phyloP scores from a whole-genome alignment of 306 rosid genomes.

The Vigna angularis region DNA sequence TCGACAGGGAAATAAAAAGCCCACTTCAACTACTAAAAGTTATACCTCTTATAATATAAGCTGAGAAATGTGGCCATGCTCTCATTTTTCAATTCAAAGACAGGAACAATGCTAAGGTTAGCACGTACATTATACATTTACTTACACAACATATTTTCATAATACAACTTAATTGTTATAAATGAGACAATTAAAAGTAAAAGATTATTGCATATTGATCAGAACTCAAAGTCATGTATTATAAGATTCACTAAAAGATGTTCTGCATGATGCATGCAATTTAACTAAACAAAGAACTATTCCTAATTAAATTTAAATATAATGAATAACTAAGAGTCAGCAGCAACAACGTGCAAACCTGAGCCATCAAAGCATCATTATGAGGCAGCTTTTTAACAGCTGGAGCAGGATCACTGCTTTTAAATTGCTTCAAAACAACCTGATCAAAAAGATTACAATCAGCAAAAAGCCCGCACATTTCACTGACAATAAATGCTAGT shows the following conservation, averaged over 20 bases:
- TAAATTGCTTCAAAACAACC: conserved; percentile 68
- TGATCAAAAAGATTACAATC: conserved; percentile 46
- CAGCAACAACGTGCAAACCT: conserved; percentile 61
- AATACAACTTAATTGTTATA: not conserved
- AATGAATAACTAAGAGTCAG: conserved; percentile 3
- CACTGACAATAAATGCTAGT: conserved; percentile 20
- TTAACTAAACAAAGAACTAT: not conserved
- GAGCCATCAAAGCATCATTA: conserved; percentile 75
- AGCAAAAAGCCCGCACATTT: conserved; percentile 2
- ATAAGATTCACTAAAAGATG: conserved; percentile 4
- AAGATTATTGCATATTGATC: not conserved
- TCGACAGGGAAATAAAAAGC: conserved; percentile 24
- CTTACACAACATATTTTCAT: conserved; percentile 8
- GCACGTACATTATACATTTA: not conserved
- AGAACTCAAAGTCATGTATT: not conserved
- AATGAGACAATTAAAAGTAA: not conserved
- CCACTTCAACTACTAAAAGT: conserved; percentile 18
- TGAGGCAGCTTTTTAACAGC: conserved; percentile 73
- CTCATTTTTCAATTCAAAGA: conserved; percentile 6
- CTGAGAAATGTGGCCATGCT: conserved; percentile 18
- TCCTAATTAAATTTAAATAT: conserved; percentile 10
- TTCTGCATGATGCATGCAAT: not conserved
- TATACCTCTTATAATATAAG: conserved; percentile 3
- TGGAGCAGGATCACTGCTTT: conserved; percentile 59
- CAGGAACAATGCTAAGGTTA: not conserved